Percentiles rank a stretch among this genome's conserved stretches.
These are phyloP conservation scores for Rhizopogon roseolus DNA, from an alignment of 768 basidiomycete genomes.

Conservation along the genomic window DNA sequence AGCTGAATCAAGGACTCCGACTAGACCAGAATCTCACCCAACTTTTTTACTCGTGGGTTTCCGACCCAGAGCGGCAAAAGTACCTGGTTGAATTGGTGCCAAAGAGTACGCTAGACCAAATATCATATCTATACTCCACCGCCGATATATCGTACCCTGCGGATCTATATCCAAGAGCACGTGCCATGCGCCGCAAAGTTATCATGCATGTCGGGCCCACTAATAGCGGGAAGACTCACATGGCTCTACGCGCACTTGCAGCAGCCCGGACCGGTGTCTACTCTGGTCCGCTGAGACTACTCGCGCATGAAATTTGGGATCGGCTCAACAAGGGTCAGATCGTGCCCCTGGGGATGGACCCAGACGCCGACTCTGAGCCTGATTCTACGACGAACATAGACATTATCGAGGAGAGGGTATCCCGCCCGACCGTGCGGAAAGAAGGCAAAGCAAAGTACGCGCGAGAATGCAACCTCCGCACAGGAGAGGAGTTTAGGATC, in stretches of 20 bases:
- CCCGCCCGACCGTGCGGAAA: slow-evolving; percentile 24
- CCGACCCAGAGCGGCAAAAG: slow-evolving; percentile 24
- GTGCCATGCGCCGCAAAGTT: slow-evolving; percentile 64
- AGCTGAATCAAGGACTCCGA: slow-evolving; percentile 18
- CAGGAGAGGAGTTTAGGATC: slow-evolving; percentile 85
- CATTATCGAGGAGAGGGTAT: slow-evolving; percentile 14
- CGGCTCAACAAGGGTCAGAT: slow-evolving; percentile 89
- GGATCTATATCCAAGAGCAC: slow-evolving; percentile 46
- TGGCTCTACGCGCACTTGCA: slow-evolving; percentile 85
- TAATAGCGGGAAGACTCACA: slow-evolving; percentile 95
- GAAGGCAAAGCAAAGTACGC: slow-evolving; percentile 45
- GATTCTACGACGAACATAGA: slow-evolving; percentile 32
- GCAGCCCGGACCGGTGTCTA: slow-evolving; percentile 72
- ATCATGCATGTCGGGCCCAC: slow-evolving; percentile 98
- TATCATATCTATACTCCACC: slow-evolving; percentile 33
- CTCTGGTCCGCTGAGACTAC: slow-evolving; percentile 85
- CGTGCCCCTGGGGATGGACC: slow-evolving; percentile 59
- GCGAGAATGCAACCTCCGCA: slow-evolving; percentile 78
- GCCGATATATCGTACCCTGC: slow-evolving; percentile 43
- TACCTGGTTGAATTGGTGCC: slow-evolving; percentile 24
- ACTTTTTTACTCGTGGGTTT: slow-evolving; percentile 55
- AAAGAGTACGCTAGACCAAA: slow-evolving; percentile 28
- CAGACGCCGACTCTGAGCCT: slow-evolving; percentile 32
- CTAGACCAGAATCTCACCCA: slow-evolving; percentile 48
- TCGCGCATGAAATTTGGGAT: slow-evolving; percentile 94